Evolutionary conservation across 495 filamentous ascomycete species (phyloP), one percentile per base, ranked within the genome.

Genomic region (Aspergillus steynii): DNA sequence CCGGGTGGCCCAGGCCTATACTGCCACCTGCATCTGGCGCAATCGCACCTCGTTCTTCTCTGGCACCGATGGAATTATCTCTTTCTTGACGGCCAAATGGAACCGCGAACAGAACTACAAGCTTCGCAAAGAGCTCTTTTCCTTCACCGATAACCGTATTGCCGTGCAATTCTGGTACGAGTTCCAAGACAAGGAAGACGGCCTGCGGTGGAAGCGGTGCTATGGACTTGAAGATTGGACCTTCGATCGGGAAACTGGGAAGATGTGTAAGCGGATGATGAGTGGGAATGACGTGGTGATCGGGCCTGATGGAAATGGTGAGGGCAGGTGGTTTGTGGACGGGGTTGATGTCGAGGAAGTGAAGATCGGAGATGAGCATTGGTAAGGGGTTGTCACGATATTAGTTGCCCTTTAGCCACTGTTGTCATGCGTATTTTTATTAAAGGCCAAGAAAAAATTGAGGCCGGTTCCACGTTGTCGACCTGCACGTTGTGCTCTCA

Each of bases 151-250:
- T 49, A 66, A 78, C 56, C 73, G 70, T 15, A 96, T 94, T 65
- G 91, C 90, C 1, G 91, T 95, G 47, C 90, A 96, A 74, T 96
- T 96, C 72, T 96, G 92, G 92, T 96, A 96, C 62, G 92, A 96
- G 72, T 96, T 85, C 74, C 83, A 86, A 56, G 91, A 96, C 67
- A 74, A 71, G 5, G 61, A 81, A 1, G 88, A 91, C 61, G 73
- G 67, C 5, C 78, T 84, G 67, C 87, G 90, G 66, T 97, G 92
- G 93, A 96, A 90, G 83, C 82, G 93, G 20, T 93, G 90, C 49
- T 96, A 96, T 71, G 93, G 93, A 0, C 80, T 96, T 28, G 92
- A 96, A 76, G 90, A 96, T 69, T 96, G 92, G 93, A 96, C 92
- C 0, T 96, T 92, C 76, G 88, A 86, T 56, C 62, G 70, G 12